Conservation (phyloP, 2,329 filamentous ascomycete genomes). For the Neofusicoccum parvum region DNA sequence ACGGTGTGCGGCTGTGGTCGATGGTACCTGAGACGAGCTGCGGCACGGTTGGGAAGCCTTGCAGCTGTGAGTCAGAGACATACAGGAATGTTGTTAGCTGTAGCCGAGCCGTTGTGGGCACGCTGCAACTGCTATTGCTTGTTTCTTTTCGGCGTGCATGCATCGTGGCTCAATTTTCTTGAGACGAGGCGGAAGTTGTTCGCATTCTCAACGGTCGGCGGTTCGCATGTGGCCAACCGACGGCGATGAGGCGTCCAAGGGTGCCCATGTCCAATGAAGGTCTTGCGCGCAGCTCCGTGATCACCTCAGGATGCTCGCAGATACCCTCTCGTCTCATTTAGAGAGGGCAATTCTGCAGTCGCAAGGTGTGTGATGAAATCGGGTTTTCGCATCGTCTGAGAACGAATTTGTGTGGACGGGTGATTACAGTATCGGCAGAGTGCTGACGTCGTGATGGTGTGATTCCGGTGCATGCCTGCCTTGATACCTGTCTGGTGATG, state of each 20-base stretch:
- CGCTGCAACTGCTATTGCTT: background rate
- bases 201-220: background rate
- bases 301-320: background rate
- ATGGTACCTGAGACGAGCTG: too few species aligned
- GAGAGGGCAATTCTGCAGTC: background rate
- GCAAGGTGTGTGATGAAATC: background rate
- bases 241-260: background rate
- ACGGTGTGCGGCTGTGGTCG: too few species aligned
- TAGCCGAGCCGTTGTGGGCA: too few species aligned
- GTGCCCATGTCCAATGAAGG: too few species aligned
- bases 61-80: too few species aligned
- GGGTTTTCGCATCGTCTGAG: background rate
- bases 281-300: background rate
- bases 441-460: background rate
- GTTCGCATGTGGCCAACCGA: background rate
- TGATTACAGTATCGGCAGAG: background rate
- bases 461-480: background rate
- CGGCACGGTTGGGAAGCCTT: too few species aligned
- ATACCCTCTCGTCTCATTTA: background rate
- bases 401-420: background rate
- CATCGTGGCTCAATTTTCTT: background rate
- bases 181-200: background rate
- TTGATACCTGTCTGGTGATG: background rate
- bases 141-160: background rate
- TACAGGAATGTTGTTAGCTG: too few species aligned